Percentiles rank a stretch among this genome's conserved stretches.
Conservation (phyloP, 768 basidiomycete species). For the Rhodosporidiobolus odoratus region DNA sequence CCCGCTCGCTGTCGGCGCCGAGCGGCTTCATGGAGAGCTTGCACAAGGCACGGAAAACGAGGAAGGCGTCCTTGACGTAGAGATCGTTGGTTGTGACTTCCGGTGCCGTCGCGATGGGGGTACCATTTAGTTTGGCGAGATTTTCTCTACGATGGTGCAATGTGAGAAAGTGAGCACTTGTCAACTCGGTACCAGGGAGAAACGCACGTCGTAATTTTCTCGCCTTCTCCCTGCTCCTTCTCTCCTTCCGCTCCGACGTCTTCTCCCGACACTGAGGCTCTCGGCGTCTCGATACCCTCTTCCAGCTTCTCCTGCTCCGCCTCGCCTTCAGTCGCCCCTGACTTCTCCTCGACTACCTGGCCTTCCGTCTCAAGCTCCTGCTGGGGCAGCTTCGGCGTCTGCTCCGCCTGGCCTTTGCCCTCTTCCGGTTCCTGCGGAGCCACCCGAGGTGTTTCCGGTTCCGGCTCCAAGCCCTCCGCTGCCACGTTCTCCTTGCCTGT, state of each 20-base stretch:
- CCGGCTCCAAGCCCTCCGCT: neutral
- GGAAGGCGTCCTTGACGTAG: constrained; percentile 94
- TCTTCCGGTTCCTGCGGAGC: neutral
- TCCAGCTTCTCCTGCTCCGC: neutral
- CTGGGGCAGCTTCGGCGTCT: constrained; percentile 4
- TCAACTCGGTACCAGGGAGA: neutral
- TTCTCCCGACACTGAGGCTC: constrained; percentile 6
- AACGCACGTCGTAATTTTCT: constrained; percentile 32
- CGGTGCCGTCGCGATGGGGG: neutral
- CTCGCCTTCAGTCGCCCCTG: neutral
- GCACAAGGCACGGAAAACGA: constrained; percentile 93
- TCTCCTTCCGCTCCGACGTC: neutral
- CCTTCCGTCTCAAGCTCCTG: neutral
- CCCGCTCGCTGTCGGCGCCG: constrained; percentile 91
- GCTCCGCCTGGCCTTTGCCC: neutral
- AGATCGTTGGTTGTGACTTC: constrained; percentile 61
- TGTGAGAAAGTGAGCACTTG: neutral
- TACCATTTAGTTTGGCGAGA: constrained; percentile 23
- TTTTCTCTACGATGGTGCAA: constrained; percentile 13
- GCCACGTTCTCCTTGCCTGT: neutral
- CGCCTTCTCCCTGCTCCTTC: constrained; percentile 8
- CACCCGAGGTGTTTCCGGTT: neutral
- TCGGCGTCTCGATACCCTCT: neutral
- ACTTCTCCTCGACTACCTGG: neutral
- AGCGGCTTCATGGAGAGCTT: constrained; percentile 97